Base-by-base conservation (phyloP, 768 basidiomycete species). In the Tubosaeta brunneosetosa region DNA sequence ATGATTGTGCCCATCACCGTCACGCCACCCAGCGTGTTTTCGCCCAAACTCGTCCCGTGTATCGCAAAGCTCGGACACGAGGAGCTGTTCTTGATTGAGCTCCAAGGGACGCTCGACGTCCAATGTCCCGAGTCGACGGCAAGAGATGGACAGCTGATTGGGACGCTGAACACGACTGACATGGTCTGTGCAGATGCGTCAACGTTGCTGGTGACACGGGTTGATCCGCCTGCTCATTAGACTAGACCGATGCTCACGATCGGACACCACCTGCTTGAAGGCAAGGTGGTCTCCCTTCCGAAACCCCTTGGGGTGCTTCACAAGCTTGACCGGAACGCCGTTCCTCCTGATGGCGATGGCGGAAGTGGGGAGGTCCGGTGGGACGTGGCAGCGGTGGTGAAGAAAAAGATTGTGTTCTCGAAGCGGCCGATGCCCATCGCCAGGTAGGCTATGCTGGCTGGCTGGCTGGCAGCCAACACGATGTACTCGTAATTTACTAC, bases 181-280 rank as follows among this genome's bases (percentile, higher is more conserved):
- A 75, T 75, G 60, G 86, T 86, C 60, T 62, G 81, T 72, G 41
- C 31, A 1, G 44, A n/a, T 19, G 44, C n/a, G 32, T n/a, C 29
- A 48, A 50, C 16, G 44, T 42, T 31, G 34, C 47, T 14, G 17
- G 49, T 56, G 49, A 53, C 44, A 50, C 13, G 22, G 11, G 12
- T 29, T 44, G 47, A 42, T 37, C 32, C 33, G 47, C 44, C 25
- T 43, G 42, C 34, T 25, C 43, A 10, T 37, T 49, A 91, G 90
- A 84, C 81, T 56, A 89, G 85, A 59, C 84, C 90, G 4, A 91
- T 84, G 3, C 76, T 97, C 6, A 68, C 77, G 49, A 88, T 97
- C 53, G 94, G 94, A 12, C 85, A 94, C 69, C 92, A 97, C 62
- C 75, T 94, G 29, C 82, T 97, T 5, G 94, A 97, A 63, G 94